Evolutionary conservation across 1,284 basidiomycete genomes (phyloP).

Genomic region (Apiotrichum domesticum): DNA sequence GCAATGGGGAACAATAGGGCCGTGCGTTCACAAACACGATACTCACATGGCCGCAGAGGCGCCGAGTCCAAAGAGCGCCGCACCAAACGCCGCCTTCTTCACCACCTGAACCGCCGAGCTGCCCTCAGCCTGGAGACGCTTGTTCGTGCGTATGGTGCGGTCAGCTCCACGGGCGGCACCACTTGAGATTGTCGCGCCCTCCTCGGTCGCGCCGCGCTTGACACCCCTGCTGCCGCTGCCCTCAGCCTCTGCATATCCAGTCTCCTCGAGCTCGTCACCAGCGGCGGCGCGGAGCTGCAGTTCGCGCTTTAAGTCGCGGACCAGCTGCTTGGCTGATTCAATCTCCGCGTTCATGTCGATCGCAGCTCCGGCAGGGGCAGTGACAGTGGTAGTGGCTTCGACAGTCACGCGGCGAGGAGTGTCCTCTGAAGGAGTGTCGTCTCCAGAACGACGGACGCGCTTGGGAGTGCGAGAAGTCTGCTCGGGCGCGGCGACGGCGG

Average conservation of each 20-base stretch:
- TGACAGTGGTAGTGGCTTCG: slow-evolving; percentile 42
- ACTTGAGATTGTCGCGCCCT: slow-evolving; percentile 29
- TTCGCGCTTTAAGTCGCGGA: slow-evolving; percentile 41
- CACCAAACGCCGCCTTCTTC: slow-evolving; percentile 41
- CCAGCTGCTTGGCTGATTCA: slow-evolving; percentile 41
- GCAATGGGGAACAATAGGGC: neutral
- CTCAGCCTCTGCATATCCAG: slow-evolving; percentile 24
- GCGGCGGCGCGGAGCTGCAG: slow-evolving; percentile 33
- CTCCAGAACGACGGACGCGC: slow-evolving; percentile 24
- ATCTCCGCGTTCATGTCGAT: slow-evolving; percentile 45
- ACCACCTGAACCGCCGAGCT: slow-evolving; percentile 21
- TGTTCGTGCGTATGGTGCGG: slow-evolving; percentile 38
- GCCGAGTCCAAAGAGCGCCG: slow-evolving; percentile 42
- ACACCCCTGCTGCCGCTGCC: slow-evolving; percentile 24
- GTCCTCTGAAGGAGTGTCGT: slow-evolving; percentile 8
- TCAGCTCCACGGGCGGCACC: slow-evolving; percentile 22
- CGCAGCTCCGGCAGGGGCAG: slow-evolving; percentile 28
- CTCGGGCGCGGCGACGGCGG: slow-evolving; percentile 14
- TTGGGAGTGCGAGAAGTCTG: slow-evolving; percentile 30
- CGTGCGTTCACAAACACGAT: neutral
- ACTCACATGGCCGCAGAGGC: slow-evolving; percentile 41
- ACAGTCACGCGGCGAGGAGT: slow-evolving; percentile 31
- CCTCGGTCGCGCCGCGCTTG: slow-evolving; percentile 39
- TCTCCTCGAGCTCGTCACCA: slow-evolving; percentile 40
- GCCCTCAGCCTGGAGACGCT: slow-evolving; percentile 25